phyloP scores from a whole-genome alignment of 768 basidiomycete species.

The Paxillus rubicundulus region DNA sequence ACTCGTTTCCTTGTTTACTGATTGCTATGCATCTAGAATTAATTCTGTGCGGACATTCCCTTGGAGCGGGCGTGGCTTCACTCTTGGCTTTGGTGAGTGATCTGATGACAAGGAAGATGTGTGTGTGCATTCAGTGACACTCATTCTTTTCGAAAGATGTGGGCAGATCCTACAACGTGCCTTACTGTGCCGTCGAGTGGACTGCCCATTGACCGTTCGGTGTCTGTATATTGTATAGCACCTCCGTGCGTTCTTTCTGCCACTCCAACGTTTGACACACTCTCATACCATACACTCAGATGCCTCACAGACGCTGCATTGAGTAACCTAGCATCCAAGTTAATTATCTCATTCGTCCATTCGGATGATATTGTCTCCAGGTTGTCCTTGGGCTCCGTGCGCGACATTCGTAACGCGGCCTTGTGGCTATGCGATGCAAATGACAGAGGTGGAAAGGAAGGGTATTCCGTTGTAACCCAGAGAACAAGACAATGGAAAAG shows the following conservation, averaged over 20 bases:
- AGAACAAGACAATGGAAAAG: constrained; percentile 61
- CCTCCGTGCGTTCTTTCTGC: constrained; percentile 56
- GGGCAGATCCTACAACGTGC: constrained; percentile 81
- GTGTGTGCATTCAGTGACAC: not conserved
- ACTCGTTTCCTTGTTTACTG: not conserved
- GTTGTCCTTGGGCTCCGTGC: constrained; percentile 72
- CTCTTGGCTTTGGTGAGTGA: constrained; percentile 65
- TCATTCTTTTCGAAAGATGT: constrained; percentile 51
- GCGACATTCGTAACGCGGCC: constrained; percentile 71
- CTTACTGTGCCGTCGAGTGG: constrained; percentile 66
- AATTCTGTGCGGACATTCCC: constrained; percentile 78
- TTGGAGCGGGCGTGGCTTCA: constrained; percentile 79
- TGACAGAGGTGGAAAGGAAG: constrained; percentile 36
- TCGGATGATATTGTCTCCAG: constrained; percentile 81
- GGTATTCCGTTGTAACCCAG: constrained; percentile 40
- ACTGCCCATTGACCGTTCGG: constrained; percentile 61
- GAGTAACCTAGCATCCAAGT: constrained; percentile 53
- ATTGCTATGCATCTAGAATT: constrained; percentile 44
- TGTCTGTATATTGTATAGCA: constrained; percentile 76
- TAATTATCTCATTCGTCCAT: constrained; percentile 78
- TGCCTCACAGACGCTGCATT: constrained; percentile 62
- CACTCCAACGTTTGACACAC: not conserved
- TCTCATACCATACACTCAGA: constrained; percentile 32
- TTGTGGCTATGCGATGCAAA: constrained; percentile 80
- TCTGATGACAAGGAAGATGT: not conserved